phyloP scores from a whole-genome alignment of 179 eudicot species.

The Corrigiola litoralis region DNA sequence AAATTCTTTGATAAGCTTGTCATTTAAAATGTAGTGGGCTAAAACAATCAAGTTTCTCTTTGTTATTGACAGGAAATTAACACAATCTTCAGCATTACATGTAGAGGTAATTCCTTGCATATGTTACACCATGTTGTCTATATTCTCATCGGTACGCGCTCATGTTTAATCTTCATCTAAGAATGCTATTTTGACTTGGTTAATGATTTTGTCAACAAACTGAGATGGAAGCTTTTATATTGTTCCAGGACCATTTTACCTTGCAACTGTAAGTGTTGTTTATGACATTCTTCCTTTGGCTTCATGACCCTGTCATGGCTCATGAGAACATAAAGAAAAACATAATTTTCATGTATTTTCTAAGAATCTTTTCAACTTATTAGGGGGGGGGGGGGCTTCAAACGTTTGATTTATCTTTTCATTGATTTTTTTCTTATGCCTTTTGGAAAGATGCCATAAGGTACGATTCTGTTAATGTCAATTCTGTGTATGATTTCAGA shows the following conservation, averaged over 20 bases:
- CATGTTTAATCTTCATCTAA: neutral
- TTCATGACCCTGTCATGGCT: neutral
- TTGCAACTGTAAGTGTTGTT: neutral
- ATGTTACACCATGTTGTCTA: neutral
- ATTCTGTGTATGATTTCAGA: no score
- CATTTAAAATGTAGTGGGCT: neutral
- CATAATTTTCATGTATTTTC: no score
- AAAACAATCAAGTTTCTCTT: conserved; percentile 6
- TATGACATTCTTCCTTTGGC: neutral
- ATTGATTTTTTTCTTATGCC: neutral
- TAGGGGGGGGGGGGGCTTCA: neutral
- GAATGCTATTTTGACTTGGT: neutral
- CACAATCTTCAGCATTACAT: conserved; percentile 24
- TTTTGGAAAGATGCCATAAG: no score
- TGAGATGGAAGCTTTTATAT: neutral
- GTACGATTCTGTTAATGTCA: no score
- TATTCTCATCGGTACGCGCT: neutral
- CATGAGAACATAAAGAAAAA: no score
- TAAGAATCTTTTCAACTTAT: no score
- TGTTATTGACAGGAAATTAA: conserved; percentile 30
- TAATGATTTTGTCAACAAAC: neutral
- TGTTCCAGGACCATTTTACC: neutral
- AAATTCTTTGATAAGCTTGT: neutral
- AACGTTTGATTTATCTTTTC: neutral
- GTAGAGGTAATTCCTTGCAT: conserved; percentile 30